These are phyloP conservation scores for Aquanectria penicillioides DNA, from an alignment of 2,329 filamentous ascomycete genomes.

Conservation along the genomic window DNA sequence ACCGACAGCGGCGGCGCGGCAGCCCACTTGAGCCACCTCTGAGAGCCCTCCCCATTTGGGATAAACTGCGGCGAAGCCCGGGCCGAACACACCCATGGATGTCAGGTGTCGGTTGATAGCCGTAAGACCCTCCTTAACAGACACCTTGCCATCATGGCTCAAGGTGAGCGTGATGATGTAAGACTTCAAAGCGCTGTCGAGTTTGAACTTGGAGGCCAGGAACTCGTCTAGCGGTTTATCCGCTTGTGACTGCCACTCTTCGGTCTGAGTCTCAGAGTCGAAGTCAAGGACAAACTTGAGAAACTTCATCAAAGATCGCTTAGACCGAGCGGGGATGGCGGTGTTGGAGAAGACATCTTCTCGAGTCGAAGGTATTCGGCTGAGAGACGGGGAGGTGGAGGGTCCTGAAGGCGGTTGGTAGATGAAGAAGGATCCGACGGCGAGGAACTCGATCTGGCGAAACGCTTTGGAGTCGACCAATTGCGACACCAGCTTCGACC, in stretches of 20 bases:
- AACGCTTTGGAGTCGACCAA: slow-evolving; percentile 92
- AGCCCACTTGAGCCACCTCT: slow-evolving; percentile 91
- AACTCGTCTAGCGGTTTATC: slow-evolving; percentile 66
- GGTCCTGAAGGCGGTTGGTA: slow-evolving; percentile 56
- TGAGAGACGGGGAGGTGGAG: slow-evolving; percentile 54
- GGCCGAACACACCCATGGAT: slow-evolving; percentile 88
- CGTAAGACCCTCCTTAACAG: slow-evolving; percentile 73
- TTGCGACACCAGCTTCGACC: slow-evolving; percentile 78
- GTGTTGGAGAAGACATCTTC: slow-evolving; percentile 91
- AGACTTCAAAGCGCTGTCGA: slow-evolving; percentile 74
- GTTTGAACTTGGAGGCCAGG: slow-evolving; percentile 69
- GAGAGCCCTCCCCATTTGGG: slow-evolving; percentile 93
- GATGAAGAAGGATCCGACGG: slow-evolving; percentile 93
- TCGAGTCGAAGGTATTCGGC: slow-evolving; percentile 84
- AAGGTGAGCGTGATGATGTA: slow-evolving; percentile 75
- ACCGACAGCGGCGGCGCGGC: slow-evolving; percentile 89
- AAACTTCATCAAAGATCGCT: slow-evolving; percentile 92
- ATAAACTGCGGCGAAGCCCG: slow-evolving; percentile 88
- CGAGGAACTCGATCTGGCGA: slow-evolving; percentile 90
- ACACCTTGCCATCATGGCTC: slow-evolving; percentile 71
- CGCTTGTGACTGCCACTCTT: slow-evolving; percentile 68
- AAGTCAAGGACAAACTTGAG: slow-evolving; percentile 85
- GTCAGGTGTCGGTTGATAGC: slow-evolving; percentile 82
- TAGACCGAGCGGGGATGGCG: slow-evolving; percentile 80
- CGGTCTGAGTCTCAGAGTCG: slow-evolving; percentile 64